A percentile compares a stretch with the other conserved stretches of the same genome.
Evolutionary conservation across 441 rosid species (phyloP).

Genomic region (Macaranga tanarius): DNA sequence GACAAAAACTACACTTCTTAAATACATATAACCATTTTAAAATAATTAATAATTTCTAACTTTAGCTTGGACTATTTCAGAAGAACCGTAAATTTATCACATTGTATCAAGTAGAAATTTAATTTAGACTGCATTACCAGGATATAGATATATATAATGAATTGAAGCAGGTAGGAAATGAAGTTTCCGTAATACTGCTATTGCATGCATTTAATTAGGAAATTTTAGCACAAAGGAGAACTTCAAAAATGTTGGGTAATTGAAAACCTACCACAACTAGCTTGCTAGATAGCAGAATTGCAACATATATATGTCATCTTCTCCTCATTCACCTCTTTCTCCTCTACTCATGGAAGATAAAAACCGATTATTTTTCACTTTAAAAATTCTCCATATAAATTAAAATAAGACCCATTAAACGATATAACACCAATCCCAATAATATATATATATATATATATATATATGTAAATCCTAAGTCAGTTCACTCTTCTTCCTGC

Average conservation of each 20-base stretch:
- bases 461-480: slow-evolving; percentile 11
- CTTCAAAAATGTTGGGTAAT: slow-evolving; percentile 1
- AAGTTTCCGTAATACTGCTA: not conserved
- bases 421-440: slow-evolving; percentile 16
- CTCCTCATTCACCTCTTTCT: no score
- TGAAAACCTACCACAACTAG: not conserved
- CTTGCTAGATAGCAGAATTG: not conserved
- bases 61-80: no score
- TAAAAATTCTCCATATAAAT: not conserved
- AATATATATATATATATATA: no score
- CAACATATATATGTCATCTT: not conserved
- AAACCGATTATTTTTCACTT: slow-evolving; percentile 10
- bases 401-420: slow-evolving; percentile 6
- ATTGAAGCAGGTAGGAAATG: not conserved
- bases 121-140: not conserved
- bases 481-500: slow-evolving; percentile 10
- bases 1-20: no score
- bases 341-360: not conserved
- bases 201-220: slow-evolving; percentile 5
- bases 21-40: no score
- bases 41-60: no score
- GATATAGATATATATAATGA: not conserved
- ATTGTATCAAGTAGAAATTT: not conserved
- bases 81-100: no score
- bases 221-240: not conserved